These are phyloP conservation scores for Bauhinia variegata DNA, from an alignment of 306 rosid genomes.

Conservation along the genomic window DNA sequence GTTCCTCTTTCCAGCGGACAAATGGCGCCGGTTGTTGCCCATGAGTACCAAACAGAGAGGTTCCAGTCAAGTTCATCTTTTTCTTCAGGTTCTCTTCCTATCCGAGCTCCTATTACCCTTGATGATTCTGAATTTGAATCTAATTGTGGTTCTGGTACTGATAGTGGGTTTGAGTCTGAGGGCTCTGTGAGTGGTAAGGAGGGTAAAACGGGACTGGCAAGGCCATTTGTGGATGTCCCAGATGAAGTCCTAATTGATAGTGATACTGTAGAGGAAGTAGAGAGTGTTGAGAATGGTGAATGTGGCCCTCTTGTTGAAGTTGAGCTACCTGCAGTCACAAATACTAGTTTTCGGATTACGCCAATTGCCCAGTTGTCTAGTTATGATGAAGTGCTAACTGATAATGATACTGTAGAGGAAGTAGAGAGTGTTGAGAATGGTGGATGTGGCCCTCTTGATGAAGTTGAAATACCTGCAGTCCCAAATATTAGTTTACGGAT, in stretches of 20 bases:
- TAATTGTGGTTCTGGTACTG: constrained; percentile 14
- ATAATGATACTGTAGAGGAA: constrained; percentile 15
- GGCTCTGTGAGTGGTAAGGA: constrained; percentile 39
- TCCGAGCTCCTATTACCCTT: constrained; percentile 67
- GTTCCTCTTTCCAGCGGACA: constrained; percentile 25
- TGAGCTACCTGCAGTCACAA: constrained; percentile 21
- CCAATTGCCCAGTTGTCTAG: constrained; percentile 65
- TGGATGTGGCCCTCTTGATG: constrained; percentile 14
- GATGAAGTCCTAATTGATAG: constrained; percentile 18
- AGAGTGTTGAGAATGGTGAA: constrained; percentile 15
- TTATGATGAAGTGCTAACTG: constrained; percentile 43
- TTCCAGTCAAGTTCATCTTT: constrained; percentile 28
- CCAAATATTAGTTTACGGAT: constrained; percentile 28
- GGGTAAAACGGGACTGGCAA: constrained; percentile 35
- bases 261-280: constrained; percentile 27
- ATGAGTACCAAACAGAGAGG: constrained; percentile 8
- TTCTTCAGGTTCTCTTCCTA: constrained; percentile 44
- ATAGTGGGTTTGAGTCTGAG: constrained; percentile 41
- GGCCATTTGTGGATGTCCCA: constrained; percentile 32
- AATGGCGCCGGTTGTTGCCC: background rate
- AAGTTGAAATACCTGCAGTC: constrained; percentile 25
- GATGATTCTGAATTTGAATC: constrained; percentile 47
- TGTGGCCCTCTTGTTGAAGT: constrained; percentile 11
- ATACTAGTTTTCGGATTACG: constrained; percentile 33
- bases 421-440: constrained; percentile 21